Percentiles rank a stretch among this genome's conserved stretches.
phyloP scores from a whole-genome alignment of 495 filamentous ascomycete species.

The Lasiosphaeriaceae sp. region DNA sequence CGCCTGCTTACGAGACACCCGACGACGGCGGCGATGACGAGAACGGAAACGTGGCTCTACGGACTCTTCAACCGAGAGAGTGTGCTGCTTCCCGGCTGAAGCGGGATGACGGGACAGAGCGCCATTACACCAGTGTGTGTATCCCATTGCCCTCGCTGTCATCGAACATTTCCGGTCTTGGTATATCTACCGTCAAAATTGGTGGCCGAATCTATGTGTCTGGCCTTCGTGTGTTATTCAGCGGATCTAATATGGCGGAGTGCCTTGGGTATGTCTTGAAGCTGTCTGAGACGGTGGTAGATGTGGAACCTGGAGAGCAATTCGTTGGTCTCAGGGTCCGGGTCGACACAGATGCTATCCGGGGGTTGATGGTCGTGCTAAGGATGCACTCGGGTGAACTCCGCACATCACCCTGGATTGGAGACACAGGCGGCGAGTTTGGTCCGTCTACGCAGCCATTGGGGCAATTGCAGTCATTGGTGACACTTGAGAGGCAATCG shows the following conservation, averaged over 20 bases:
- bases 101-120: conserved; percentile 2
- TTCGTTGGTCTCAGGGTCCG: conserved; percentile 5
- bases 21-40: not conserved
- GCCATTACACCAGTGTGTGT: conserved; percentile 4
- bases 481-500: not conserved
- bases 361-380: conserved; percentile 4
- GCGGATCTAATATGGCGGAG: not conserved
- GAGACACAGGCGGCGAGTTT: not conserved
- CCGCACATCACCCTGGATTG: conserved; percentile 8
- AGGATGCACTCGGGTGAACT: not conserved
- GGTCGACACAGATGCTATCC: conserved; percentile 6
- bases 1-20: not conserved
- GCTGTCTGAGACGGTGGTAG: conserved; percentile 7
- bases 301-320: conserved; percentile 2
- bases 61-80: not conserved
- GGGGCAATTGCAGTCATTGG: not conserved
- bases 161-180: not conserved
- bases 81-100: not conserved
- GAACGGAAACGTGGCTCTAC: not conserved
- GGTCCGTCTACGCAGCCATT: not conserved
- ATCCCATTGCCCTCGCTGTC: not conserved
- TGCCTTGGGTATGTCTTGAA: conserved; percentile 7
- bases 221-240: conserved; percentile 7
- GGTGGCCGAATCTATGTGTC: conserved; percentile 7
- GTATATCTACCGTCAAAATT: conserved; percentile 10